These are phyloP conservation scores for Geranium brycei DNA, from an alignment of 345 rosid species.

Conservation along the genomic window DNA sequence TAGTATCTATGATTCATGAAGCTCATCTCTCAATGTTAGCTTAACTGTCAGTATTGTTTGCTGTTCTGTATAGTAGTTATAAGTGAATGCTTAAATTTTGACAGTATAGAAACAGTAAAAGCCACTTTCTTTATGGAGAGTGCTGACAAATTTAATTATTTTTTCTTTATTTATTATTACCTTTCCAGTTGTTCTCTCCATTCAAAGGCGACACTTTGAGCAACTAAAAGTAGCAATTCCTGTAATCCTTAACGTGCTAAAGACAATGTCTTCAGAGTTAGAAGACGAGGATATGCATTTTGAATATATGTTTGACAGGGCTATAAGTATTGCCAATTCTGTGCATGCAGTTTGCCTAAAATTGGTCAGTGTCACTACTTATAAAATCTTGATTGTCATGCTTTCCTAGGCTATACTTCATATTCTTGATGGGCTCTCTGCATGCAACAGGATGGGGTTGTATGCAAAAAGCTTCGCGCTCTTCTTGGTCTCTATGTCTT, in stretches of 20 bases:
- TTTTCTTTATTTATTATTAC: conserved; percentile 7
- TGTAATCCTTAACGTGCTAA: conserved; percentile 41
- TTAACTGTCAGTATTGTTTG: background rate
- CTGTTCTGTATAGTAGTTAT: too few relatives aligned
- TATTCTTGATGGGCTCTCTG: conserved; percentile 4
- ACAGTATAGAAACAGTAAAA: background rate
- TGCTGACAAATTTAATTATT: conserved; percentile 8
- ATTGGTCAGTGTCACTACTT: conserved; percentile 36
- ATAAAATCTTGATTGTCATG: conserved; percentile 4
- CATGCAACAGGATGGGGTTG: conserved; percentile 39
- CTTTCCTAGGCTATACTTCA: conserved; percentile 6
- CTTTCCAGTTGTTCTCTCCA: conserved; percentile 43
- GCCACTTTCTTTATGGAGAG: conserved; percentile 1
- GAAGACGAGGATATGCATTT: conserved; percentile 20
- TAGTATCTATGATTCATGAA: background rate
- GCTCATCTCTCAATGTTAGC: background rate
- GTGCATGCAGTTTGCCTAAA: conserved; percentile 35
- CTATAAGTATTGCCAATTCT: conserved; percentile 48
- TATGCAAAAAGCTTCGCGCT: conserved; percentile 40
- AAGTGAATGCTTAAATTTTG: background rate
- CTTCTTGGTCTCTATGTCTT: conserved; percentile 63
- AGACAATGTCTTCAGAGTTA: conserved; percentile 29
- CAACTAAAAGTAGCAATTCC: conserved; percentile 64
- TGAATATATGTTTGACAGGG: conserved; percentile 41
- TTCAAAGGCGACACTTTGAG: conserved; percentile 63